These are phyloP conservation scores for Poterioochromonas sp. DNA, from an alignment of 352 stramenopile genomes.

Conservation along the genomic window DNA sequence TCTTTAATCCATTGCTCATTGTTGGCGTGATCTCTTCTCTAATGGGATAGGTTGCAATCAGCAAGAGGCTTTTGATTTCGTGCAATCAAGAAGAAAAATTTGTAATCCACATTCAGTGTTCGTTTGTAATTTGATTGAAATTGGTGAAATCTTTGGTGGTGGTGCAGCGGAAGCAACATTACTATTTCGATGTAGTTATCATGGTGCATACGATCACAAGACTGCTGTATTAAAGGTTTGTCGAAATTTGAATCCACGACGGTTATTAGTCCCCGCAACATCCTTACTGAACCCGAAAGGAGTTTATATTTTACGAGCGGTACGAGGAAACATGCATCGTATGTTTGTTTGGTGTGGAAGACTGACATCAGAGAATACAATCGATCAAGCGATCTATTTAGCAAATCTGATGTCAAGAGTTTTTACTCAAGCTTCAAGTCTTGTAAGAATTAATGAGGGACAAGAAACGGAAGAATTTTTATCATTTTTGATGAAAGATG, in stretches of 20 bases:
- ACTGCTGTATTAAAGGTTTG: conserved; percentile 30
- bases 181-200: conserved; percentile 25
- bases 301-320: neutral
- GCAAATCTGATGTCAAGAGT: neutral
- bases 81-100: neutral
- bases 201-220: conserved; percentile 49
- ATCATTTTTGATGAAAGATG: neutral
- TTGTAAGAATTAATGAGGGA: neutral
- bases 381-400: neutral
- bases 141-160: conserved; percentile 2
- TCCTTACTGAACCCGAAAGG: conserved; percentile 14
- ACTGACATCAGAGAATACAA: neutral
- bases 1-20: neutral
- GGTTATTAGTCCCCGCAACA: conserved; percentile 44
- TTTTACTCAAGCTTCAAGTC: neutral
- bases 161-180: neutral
- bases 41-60: neutral
- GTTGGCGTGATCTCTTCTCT: neutral
- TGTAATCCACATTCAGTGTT: conserved; percentile 17
- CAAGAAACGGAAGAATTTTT: neutral
- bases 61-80: conserved; percentile 14
- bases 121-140: conserved; percentile 18
- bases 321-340: neutral
- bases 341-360: conserved; percentile 27
- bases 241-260: conserved; percentile 40